These are phyloP conservation scores for Solanum hybrid DNA, from an alignment of 305 asterid genomes.

Conservation along the genomic window DNA sequence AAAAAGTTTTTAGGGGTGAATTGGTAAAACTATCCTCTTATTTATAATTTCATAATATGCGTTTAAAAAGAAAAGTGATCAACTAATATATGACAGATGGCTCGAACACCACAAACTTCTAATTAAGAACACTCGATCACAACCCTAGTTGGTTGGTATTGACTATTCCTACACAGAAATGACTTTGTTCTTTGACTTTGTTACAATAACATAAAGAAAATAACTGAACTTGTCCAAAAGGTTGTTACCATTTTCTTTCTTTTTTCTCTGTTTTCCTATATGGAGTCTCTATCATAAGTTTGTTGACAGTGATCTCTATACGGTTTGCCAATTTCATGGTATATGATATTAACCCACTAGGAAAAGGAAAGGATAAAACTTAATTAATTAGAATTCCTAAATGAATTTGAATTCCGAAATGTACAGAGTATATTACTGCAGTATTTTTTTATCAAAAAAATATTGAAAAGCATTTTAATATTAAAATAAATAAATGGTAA, in stretches of 20 bases:
- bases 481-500: neutral
- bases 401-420: neutral
- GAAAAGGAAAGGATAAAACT: neutral
- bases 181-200: neutral
- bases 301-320: neutral
- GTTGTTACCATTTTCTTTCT: neutral
- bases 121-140: no score
- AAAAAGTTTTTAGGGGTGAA: no score
- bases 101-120: no score
- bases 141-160: neutral
- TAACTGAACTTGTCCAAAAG: neutral
- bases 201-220: neutral
- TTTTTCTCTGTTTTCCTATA: neutral
- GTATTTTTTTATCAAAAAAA: no score
- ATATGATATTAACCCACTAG: neutral
- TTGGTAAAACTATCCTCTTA: no score
- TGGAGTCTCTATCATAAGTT: neutral
- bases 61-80: no score
- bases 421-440: neutral
- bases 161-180: neutral
- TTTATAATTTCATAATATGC: no score
- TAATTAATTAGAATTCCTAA: neutral
- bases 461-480: neutral
- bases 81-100: no score
- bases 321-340: neutral